phyloP scores from a whole-genome alignment of 257 asterid genomes.

The Cinchona pubescens region DNA sequence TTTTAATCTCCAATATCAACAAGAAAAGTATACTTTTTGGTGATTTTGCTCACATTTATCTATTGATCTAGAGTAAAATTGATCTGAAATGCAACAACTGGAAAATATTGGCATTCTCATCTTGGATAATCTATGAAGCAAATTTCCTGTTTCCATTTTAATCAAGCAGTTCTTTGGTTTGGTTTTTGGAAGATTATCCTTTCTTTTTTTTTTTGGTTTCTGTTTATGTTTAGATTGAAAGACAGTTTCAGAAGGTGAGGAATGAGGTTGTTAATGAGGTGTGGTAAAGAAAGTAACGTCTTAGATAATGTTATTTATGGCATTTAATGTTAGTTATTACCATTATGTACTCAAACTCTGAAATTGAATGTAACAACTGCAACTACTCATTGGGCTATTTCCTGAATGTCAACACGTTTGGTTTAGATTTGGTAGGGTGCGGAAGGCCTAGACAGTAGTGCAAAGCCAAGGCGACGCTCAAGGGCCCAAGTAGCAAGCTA shows the following conservation, averaged over 20 bases:
- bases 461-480: neutral
- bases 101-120: neutral
- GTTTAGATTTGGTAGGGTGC: neutral
- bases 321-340: constrained; percentile 19
- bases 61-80: neutral
- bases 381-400: no score
- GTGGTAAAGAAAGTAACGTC: constrained; percentile 22
- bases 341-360: no score
- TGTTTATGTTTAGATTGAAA: no score
- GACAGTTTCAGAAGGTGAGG: neutral
- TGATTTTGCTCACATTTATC: neutral
- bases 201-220: neutral
- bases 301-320: constrained; percentile 2
- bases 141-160: constrained; percentile 5
- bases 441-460: neutral
- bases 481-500: no score
- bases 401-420: no score
- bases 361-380: no score
- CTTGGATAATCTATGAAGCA: neutral
- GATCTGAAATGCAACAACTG: neutral
- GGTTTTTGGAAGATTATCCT: neutral
- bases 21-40: neutral
- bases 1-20: neutral
- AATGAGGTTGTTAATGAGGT: constrained; percentile 18
- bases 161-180: neutral